Evolutionary conservation across 805 yeast species (phyloP), one percentile per base, ranked within the genome.

Genomic region (Wickerhamomyces kurtzmanii): DNA sequence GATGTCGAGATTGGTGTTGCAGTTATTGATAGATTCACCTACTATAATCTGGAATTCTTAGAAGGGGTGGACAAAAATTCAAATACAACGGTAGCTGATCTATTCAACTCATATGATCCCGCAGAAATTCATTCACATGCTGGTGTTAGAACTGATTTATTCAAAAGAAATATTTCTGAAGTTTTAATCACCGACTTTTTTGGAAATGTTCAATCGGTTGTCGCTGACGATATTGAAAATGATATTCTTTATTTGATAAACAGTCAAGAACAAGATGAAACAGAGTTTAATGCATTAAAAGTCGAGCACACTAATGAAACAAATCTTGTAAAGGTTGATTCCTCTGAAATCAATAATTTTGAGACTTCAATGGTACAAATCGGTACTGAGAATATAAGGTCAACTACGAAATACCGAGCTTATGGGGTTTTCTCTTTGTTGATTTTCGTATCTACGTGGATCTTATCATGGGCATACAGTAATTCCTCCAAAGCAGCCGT

Each of bases 1-100:
- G 99, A 91, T 51, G 71, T 80, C 24, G 96, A 89, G 45, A 74
- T 91, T 27, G 99, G 99, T 6, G 97, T 91, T 28, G 96, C 98
- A 0, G 96, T 91, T 9, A 91, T 91, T 45, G 99, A 91, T 53
- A 64, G 98, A 43, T 91, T 91, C 59, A 91, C 99, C 0, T 87
- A 86, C 52, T 85, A 73, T 55, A 87, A 85, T 29, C 65, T 91
- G 40, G 96, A 86, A 33, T 91, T 77, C 47, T 65, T 91, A 45
- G 98, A 89, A 55, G 63, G 68, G 22, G 75, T 91, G 28, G 78
- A 81, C 31, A 81, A 75, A 52, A 75, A 75, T 40, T 83, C 95
- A 1, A 61, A 71, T 16, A 58, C 62, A 37, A 83, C 96, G 4
- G 59, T 91, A 47, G 77, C 80, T 44, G 94, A 89, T 45, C 59